Conservation (phyloP, 2,329 filamentous ascomycete species). For the Nemania diffusa region DNA sequence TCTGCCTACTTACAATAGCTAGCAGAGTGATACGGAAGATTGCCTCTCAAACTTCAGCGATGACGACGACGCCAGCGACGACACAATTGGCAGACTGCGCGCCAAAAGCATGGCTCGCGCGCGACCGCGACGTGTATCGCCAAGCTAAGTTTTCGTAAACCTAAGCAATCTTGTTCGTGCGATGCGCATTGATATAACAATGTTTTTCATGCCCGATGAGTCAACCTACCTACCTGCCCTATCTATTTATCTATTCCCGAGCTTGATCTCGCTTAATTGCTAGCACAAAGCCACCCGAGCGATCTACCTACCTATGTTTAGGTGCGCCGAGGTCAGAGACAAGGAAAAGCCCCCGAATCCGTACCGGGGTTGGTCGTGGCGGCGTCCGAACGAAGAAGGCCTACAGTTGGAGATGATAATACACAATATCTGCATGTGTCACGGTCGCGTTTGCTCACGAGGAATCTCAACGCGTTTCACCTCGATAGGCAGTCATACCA, state of each 20-base stretch:
- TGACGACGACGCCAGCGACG: background rate
- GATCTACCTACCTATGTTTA: conserved; percentile 4
- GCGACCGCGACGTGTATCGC: background rate
- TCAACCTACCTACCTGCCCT: too few relatives aligned
- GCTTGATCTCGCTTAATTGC: background rate
- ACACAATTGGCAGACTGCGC: background rate
- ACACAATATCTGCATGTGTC: background rate
- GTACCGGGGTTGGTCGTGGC: conserved; percentile 10
- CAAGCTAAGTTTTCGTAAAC: background rate
- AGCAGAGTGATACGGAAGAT: background rate
- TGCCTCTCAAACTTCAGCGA: background rate
- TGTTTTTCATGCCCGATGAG: conserved; percentile 8
- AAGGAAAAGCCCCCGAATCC: background rate
- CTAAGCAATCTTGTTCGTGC: background rate
- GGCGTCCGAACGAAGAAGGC: conserved; percentile 3
- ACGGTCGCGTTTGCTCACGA: conserved; percentile 26
- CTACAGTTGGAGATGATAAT: background rate
- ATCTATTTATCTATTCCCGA: too few relatives aligned
- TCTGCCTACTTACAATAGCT: background rate
- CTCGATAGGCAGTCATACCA: conserved; percentile 8
- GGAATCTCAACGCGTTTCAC: conserved; percentile 21
- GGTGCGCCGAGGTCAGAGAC: conserved; percentile 4
- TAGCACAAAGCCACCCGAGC: background rate
- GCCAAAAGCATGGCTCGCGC: background rate
- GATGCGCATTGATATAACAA: conserved; percentile 10